Conservation (phyloP, 805 yeast genomes). For the Ogataea philodendri region DNA sequence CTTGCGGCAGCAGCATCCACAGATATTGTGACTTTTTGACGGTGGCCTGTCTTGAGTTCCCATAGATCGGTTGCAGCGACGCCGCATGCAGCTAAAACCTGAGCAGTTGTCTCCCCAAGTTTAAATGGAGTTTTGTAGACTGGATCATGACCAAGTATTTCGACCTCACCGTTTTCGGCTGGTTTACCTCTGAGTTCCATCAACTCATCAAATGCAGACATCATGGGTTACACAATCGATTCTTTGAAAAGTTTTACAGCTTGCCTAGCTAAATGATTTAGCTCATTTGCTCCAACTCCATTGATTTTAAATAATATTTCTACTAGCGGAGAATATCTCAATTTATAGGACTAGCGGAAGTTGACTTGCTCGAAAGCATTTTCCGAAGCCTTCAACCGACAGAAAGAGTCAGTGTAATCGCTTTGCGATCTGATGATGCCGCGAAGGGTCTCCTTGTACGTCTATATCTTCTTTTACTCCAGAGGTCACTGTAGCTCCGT, state of each 20-base stretch:
- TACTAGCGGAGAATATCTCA: background rate
- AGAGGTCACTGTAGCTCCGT: too few relatives aligned
- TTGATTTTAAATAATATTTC: background rate
- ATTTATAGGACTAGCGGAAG: background rate
- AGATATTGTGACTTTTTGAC: conserved; percentile 28
- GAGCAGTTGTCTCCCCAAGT: conserved; percentile 29
- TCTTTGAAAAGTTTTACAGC: too few relatives aligned
- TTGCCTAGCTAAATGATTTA: too few relatives aligned
- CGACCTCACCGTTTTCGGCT: conserved; percentile 13
- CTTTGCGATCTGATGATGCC: too few relatives aligned
- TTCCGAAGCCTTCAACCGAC: background rate
- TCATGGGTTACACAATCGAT: background rate
- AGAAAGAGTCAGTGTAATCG: too few relatives aligned
- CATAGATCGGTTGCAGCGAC: conserved; percentile 28
- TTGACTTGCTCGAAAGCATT: too few relatives aligned
- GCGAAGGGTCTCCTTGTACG: too few relatives aligned
- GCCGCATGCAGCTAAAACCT: conserved; percentile 15
- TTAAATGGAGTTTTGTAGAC: conserved; percentile 34
- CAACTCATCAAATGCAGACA: background rate
- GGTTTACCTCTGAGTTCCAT: background rate
- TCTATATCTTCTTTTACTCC: too few relatives aligned
- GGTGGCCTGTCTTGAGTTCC: conserved; percentile 35
- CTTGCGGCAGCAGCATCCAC: too few relatives aligned
- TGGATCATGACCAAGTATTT: conserved; percentile 23
- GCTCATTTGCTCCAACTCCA: too few relatives aligned